A percentile compares a stretch with the other conserved stretches of the same genome.
phyloP scores from a whole-genome alignment of 1,139 yeast genomes.

The Chernovozyma aurita region DNA sequence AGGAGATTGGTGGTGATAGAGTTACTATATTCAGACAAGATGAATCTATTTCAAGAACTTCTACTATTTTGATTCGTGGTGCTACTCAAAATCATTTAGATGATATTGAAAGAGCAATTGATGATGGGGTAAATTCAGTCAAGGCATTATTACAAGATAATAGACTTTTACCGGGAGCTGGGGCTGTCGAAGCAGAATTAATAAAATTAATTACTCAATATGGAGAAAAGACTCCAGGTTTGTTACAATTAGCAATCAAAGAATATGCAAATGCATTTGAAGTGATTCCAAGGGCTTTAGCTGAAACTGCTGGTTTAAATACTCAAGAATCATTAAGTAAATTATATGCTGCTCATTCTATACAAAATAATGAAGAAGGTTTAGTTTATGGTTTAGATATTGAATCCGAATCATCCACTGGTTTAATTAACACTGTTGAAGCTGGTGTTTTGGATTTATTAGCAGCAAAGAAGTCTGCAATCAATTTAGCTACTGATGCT shows the following conservation, averaged over 20 bases:
- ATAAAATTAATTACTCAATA: conserved; percentile 73
- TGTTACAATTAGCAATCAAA: conserved; percentile 89
- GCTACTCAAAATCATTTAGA: conserved; percentile 95
- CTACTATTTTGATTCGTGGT: conserved; percentile 91
- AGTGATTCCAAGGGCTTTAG: conserved; percentile 85
- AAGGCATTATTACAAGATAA: conserved; percentile 82
- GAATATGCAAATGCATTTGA: conserved; percentile 94
- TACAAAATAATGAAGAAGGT: conserved; percentile 20
- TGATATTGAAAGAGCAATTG: conserved; percentile 94
- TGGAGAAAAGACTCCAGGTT: conserved; percentile 93
- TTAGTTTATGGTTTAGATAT: conserved; percentile 66
- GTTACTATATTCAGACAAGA: conserved; percentile 92
- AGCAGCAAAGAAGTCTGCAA: conserved; percentile 79
- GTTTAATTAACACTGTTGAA: conserved; percentile 65
- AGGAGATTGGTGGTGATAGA: conserved; percentile 96
- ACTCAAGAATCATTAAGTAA: conserved; percentile 83
- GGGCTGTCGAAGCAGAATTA: conserved; percentile 90
- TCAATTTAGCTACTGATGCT: conserved; percentile 92
- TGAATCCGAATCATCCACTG: conserved; percentile 60
- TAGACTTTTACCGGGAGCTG: conserved; percentile 91
- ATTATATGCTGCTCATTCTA: conserved; percentile 79
- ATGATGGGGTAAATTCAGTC: conserved; percentile 91
- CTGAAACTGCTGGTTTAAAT: conserved; percentile 93
- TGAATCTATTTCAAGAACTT: conserved; percentile 65
- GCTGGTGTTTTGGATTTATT: conserved; percentile 76